These are phyloP conservation scores for Yarrowia sp. DNA, from an alignment of 805 yeast genomes.

Conservation along the genomic window DNA sequence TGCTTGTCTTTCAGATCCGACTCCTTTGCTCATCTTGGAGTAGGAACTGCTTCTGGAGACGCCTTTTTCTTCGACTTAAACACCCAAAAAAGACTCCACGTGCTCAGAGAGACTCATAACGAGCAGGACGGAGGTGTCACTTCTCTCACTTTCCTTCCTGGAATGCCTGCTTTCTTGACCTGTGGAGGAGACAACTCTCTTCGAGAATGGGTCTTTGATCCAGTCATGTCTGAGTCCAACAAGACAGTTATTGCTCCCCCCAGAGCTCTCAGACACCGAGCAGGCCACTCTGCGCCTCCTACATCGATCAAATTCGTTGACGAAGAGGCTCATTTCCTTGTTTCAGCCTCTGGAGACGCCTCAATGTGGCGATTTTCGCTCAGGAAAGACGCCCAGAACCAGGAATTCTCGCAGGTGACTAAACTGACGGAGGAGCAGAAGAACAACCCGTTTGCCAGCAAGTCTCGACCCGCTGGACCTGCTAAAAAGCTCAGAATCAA, in stretches of 20 bases:
- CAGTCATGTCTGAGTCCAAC: constrained; percentile 61
- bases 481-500: constrained; percentile 43
- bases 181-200: constrained; percentile 88
- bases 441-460: not conserved
- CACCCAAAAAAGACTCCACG: constrained; percentile 69
- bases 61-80: constrained; percentile 80
- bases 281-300: constrained; percentile 97
- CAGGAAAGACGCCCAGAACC: constrained; percentile 94
- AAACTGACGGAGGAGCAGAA: constrained; percentile 28
- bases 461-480: constrained; percentile 38
- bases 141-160: constrained; percentile 71
- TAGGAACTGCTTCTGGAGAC: constrained; percentile 78
- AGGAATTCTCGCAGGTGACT: constrained; percentile 71
- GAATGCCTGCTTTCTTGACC: constrained; percentile 87
- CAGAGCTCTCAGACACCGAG: constrained; percentile 85
- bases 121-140: constrained; percentile 76
- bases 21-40: constrained; percentile 77
- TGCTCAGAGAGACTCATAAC: constrained; percentile 67
- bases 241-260: constrained; percentile 74
- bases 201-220: constrained; percentile 92
- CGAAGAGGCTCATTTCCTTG: constrained; percentile 73
- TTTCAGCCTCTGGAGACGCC: constrained; percentile 83
- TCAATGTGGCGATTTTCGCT: constrained; percentile 90
- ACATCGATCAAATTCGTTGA: constrained; percentile 71
- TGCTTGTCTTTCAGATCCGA: constrained; percentile 87